Evolutionary conservation across 2,329 filamentous ascomycete genomes (phyloP).

Genomic region (Elsinoe fawcettii): DNA sequence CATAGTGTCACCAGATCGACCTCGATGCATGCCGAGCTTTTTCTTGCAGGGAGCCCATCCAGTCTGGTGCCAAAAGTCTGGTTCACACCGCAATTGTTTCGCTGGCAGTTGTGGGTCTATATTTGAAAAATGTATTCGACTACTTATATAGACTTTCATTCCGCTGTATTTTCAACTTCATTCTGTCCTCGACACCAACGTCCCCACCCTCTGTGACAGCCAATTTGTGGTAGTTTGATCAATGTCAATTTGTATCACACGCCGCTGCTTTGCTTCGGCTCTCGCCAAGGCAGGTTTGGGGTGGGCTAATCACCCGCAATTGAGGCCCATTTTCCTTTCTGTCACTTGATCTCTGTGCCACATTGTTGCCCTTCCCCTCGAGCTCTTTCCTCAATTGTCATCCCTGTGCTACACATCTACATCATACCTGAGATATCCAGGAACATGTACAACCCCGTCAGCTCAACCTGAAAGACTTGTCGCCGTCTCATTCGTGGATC

Average conservation of each 20-base stretch:
- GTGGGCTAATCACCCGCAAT: conserved; percentile 8
- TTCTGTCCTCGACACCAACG: background rate
- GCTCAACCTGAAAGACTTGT: background rate
- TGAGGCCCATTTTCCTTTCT: background rate
- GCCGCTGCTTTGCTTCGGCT: conserved; percentile 6
- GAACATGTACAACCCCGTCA: background rate
- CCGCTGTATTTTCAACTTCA: background rate
- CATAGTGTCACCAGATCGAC: background rate
- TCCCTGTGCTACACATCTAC: background rate
- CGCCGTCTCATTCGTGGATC: background rate
- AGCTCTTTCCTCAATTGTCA: conserved; percentile 4
- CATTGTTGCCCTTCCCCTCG: background rate
- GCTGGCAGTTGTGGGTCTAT: conserved; percentile 12
- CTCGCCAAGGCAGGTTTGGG: conserved; percentile 5
- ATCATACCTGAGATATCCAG: background rate
- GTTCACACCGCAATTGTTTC: conserved; percentile 8
- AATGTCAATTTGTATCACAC: conserved; percentile 12
- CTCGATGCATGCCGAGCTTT: conserved; percentile 8
- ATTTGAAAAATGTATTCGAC: background rate
- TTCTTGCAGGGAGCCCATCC: background rate
- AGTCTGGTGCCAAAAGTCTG: conserved; percentile 3
- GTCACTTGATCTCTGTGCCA: conserved; percentile 3
- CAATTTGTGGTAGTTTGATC: conserved; percentile 4
- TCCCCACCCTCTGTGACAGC: background rate
- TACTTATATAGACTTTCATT: background rate